These are phyloP conservation scores for Trichosporon sp. DNA, from an alignment of 1,284 basidiomycete genomes.

Conservation along the genomic window DNA sequence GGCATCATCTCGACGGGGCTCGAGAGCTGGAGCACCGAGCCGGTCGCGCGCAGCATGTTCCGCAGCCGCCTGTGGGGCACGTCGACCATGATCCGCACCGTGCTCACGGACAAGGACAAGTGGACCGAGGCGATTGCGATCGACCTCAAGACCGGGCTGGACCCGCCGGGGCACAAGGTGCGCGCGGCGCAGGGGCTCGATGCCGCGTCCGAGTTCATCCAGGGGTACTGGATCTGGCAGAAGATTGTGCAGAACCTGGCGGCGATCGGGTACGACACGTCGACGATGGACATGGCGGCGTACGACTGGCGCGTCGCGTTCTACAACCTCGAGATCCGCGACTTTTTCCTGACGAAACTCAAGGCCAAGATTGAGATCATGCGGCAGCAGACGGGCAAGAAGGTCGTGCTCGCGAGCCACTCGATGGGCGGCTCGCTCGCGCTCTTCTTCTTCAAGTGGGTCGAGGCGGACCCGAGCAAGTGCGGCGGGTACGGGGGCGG, in stretches of 20 bases:
- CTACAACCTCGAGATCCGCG: constrained; percentile 83
- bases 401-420: constrained; percentile 82
- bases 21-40: constrained; percentile 47
- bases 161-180: constrained; percentile 82
- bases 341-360: constrained; percentile 85
- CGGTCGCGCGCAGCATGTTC: constrained; percentile 45
- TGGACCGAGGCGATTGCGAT: constrained; percentile 91
- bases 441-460: constrained; percentile 72
- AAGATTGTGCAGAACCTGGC: constrained; percentile 92
- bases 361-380: constrained; percentile 82
- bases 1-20: constrained; percentile 54
- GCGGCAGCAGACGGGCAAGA: constrained; percentile 66
- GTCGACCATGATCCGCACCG: constrained; percentile 53
- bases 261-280: constrained; percentile 83
- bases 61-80: constrained; percentile 55
- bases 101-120: constrained; percentile 65
- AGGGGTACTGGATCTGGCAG: constrained; percentile 95
- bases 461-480: constrained; percentile 64
- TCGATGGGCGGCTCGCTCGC: constrained; percentile 72
- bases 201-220: constrained; percentile 75
- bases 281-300: constrained; percentile 78
- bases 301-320: constrained; percentile 92
- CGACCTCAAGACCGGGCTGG: constrained; percentile 85
- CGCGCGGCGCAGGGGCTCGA: constrained; percentile 76
- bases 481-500: constrained; percentile 60